These are phyloP conservation scores for Moesziomyces aphidis DNA, from an alignment of 1,284 basidiomycete genomes.

Conservation along the genomic window DNA sequence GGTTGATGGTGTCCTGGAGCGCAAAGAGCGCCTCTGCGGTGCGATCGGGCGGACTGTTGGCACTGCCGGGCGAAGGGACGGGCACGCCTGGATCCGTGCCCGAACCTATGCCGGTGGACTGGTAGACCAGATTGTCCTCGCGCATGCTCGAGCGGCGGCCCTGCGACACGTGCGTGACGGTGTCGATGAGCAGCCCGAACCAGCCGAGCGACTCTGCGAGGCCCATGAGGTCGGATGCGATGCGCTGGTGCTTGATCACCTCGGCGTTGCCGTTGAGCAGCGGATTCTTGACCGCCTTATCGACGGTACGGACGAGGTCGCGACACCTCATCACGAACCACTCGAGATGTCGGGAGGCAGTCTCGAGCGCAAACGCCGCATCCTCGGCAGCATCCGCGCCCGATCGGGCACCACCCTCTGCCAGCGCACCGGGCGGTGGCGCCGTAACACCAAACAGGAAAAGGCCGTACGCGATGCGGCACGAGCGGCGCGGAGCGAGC, in stretches of 20 bases:
- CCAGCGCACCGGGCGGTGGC: constrained; percentile 40
- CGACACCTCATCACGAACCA: constrained; percentile 45
- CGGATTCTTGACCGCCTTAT: constrained; percentile 36
- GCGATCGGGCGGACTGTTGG: constrained; percentile 21
- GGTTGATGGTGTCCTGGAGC: constrained; percentile 44
- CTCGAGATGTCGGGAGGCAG: constrained; percentile 45
- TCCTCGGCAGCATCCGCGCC: constrained; percentile 48
- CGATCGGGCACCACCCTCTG: constrained; percentile 32
- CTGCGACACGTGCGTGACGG: constrained; percentile 42
- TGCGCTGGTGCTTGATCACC: constrained; percentile 23
- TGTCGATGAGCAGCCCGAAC: constrained; percentile 50
- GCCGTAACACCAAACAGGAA: constrained; percentile 49
- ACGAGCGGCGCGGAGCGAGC: constrained; percentile 39
- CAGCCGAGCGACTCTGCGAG: constrained; percentile 47
- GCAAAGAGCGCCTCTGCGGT: constrained; percentile 44
- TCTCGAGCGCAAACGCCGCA: constrained; percentile 47
- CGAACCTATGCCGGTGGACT: constrained; percentile 27
- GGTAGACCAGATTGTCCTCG: constrained; percentile 42
- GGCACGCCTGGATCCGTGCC: constrained; percentile 39
- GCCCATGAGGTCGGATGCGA: constrained; percentile 45
- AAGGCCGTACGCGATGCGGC: constrained; percentile 41
- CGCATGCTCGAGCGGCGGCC: constrained; percentile 40
- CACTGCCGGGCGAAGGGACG: constrained; percentile 17
- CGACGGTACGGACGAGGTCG: constrained; percentile 33
- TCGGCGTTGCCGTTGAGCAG: constrained; percentile 26